These are phyloP conservation scores for Emergomyces africanus DNA, from an alignment of 2,329 filamentous ascomycete genomes.

Conservation along the genomic window DNA sequence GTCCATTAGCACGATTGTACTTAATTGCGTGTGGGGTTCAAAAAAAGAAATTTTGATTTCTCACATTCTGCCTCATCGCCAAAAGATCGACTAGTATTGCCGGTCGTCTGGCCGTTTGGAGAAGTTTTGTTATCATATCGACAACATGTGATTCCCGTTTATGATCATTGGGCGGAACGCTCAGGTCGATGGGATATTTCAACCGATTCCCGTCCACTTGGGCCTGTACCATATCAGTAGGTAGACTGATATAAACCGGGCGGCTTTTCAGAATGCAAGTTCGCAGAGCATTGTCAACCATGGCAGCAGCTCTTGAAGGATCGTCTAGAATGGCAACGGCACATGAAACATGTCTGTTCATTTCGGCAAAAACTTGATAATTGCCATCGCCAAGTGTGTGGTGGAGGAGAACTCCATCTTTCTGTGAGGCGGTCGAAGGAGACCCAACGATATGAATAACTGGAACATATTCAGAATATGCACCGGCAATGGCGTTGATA, in stretches of 20 bases:
- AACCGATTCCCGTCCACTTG: slow-evolving; percentile 64
- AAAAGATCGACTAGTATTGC: slow-evolving; percentile 75
- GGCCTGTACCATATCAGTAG: slow-evolving; percentile 65
- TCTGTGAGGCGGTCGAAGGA: slow-evolving; percentile 36
- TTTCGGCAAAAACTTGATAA: slow-evolving; percentile 70
- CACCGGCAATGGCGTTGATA: slow-evolving; percentile 61
- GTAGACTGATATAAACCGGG: slow-evolving; percentile 73
- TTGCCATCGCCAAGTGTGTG: slow-evolving; percentile 66
- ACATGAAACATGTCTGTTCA: slow-evolving; percentile 60
- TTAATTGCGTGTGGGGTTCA: neutral
- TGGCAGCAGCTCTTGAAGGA: slow-evolving; percentile 53
- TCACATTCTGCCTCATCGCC: slow-evolving; percentile 27
- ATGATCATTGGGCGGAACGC: slow-evolving; percentile 50
- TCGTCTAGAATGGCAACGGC: slow-evolving; percentile 58
- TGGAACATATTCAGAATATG: slow-evolving; percentile 60
- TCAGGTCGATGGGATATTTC: slow-evolving; percentile 56
- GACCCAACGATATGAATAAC: slow-evolving; percentile 51
- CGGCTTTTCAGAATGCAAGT: slow-evolving; percentile 62
- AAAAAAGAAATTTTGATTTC: slow-evolving; percentile 48
- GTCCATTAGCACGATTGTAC: neutral
- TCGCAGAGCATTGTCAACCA: slow-evolving; percentile 66
- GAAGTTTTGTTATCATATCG: slow-evolving; percentile 59
- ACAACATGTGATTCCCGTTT: slow-evolving; percentile 75
- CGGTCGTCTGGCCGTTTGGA: slow-evolving; percentile 60
- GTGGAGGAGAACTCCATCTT: slow-evolving; percentile 39